Evolutionary conservation across 768 basidiomycete species (phyloP), one percentile per base, ranked within the genome.

Genomic region (Trametes maxima): DNA sequence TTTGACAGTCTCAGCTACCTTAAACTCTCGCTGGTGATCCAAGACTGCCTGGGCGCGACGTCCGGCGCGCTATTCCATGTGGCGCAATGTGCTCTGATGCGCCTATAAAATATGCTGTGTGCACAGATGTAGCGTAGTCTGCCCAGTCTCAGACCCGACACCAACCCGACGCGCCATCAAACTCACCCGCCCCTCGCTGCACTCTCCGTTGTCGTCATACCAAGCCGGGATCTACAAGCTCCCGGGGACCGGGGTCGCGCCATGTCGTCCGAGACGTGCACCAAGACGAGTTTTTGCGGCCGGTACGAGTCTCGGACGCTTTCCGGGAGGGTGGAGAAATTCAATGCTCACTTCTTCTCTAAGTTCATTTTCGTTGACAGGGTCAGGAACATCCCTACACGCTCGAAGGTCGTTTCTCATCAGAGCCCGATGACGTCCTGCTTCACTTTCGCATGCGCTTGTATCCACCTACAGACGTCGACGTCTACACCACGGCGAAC

Each of bases 121-220:
- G 56, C 45, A 57, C 55, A 16, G 33, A 57, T 57, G 55, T 39
- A 48, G 36, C n/a, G 45, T 48, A 40, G 43, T 28, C 21, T 44
- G 19, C 52, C 33, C 5, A 17, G 16, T 40, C 53, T 42, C 43
- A 45, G n/a, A 14, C 44, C 11, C n/a, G 28, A 14, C 44, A 5
- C n/a, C 50, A 39, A 3, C 39, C 35, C 35, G 6, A 14, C 44
- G 19, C 22, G 37, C 56, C 56, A 57, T 57, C 56, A 49, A 48
- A 42, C 43, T 39, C 42, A 28, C 28, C 47, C 11, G 40, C 28
- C 25, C 40, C 52, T 43, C 25, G 47, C 47, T 35, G 35, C 49
- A 24, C 12, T 49, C 17, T 7, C 40, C 40, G 6, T 28, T 28
- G 21, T 54, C 40, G 40, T 43, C 42, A 25, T 42, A 19, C 39